Conservation (phyloP, 2,329 filamentous ascomycete genomes). For the Neopestalotiopsis sp. region DNA sequence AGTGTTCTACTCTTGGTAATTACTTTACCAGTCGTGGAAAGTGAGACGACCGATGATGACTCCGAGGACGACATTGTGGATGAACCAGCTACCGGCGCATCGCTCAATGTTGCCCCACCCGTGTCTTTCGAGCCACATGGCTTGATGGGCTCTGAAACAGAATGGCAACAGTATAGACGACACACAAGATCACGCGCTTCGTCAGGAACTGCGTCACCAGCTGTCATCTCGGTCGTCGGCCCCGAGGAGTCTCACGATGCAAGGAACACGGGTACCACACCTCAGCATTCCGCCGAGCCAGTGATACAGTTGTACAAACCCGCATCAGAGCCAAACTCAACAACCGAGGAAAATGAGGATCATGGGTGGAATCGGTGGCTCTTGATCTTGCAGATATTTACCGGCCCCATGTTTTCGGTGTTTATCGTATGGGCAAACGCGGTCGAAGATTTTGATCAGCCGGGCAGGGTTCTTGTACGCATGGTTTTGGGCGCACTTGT, state of each 20-base stretch:
- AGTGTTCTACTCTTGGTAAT: constrained; percentile 89
- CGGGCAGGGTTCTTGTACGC: constrained; percentile 56
- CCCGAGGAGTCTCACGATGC: constrained; percentile 15
- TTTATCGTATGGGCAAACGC: constrained; percentile 77
- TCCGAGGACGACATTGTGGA: constrained; percentile 44
- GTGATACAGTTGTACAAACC: constrained; percentile 29
- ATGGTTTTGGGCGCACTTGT: constrained; percentile 71
- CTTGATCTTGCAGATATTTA: constrained; percentile 82
- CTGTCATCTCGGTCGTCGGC: constrained; percentile 22
- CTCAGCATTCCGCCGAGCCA: constrained; percentile 6
- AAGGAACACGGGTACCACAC: constrained; percentile 1
- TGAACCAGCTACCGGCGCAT: constrained; percentile 30
- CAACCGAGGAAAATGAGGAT: constrained; percentile 38
- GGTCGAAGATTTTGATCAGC: constrained; percentile 60
- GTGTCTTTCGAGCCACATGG: constrained; percentile 41
- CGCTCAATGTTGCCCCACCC: constrained; percentile 40
- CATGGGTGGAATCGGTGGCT: constrained; percentile 91
- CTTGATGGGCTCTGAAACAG: constrained; percentile 50
- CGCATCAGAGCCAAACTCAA: constrained; percentile 31
- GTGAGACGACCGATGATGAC: constrained; percentile 59
- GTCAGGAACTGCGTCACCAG: constrained; percentile 20
- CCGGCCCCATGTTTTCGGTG: constrained; percentile 83
- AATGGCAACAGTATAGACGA: constrained; percentile 65
- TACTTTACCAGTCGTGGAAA: constrained; percentile 90
- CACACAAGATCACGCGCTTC: constrained; percentile 45